Evolutionary conservation across 495 filamentous ascomycete species (phyloP).

Genomic region (Bacidia gigantensis): DNA sequence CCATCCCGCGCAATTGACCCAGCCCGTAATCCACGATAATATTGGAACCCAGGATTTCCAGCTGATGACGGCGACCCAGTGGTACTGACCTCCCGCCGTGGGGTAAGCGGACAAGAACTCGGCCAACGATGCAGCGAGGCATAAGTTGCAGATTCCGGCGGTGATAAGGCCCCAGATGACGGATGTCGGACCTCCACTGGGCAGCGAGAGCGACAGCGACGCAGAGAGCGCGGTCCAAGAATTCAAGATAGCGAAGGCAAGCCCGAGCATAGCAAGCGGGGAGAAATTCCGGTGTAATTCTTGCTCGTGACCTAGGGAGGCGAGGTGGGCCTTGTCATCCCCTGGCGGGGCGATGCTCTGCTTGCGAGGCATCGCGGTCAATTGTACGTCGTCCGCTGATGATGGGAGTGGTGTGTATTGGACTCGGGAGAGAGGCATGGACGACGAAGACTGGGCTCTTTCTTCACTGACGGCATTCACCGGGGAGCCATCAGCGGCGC

Average conservation of each 20-base stretch:
- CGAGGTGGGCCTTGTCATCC: constrained; percentile 40
- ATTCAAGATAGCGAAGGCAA: constrained; percentile 41
- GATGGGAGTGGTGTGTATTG: too few species aligned
- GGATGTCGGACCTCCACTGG: constrained; percentile 33
- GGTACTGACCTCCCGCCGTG: constrained; percentile 56
- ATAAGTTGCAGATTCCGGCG: constrained; percentile 58
- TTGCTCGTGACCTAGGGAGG: constrained; percentile 50
- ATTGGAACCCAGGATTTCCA: constrained; percentile 46
- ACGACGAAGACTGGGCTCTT: too few species aligned
- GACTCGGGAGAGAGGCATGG: too few species aligned
- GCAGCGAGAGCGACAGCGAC: constrained; percentile 34
- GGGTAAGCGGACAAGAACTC: constrained; percentile 65
- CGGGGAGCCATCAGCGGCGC: too few species aligned
- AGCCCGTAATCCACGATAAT: constrained; percentile 58
- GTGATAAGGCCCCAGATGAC: constrained; percentile 47
- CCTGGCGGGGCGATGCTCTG: constrained; percentile 3
- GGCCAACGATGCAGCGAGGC: constrained; percentile 53
- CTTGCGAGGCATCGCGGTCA: neutral
- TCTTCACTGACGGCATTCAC: too few species aligned
- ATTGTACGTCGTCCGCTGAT: too few species aligned
- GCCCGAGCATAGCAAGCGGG: constrained; percentile 36
- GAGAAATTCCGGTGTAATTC: constrained; percentile 48
- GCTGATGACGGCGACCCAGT: constrained; percentile 54
- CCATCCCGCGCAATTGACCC: constrained; percentile 66
- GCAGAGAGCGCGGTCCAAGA: constrained; percentile 41